Evolutionary conservation across 2,329 filamentous ascomycete species (phyloP), one percentile per base, ranked within the genome.

Genomic region (Curvularia verruculosa): DNA sequence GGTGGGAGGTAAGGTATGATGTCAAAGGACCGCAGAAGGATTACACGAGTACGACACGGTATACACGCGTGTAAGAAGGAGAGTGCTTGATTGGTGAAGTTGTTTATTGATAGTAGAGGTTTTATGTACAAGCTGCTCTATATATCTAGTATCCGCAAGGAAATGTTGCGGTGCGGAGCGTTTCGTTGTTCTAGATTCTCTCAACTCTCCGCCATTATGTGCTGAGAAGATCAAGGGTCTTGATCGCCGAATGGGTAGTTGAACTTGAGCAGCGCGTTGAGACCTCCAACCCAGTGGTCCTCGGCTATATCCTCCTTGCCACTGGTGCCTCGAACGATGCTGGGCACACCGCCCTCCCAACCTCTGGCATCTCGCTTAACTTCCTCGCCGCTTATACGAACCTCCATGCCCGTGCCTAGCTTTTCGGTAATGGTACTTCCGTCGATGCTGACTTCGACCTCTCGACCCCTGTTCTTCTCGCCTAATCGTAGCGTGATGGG

Each of bases 251-350:
- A 98, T 0, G 94, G 93, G 78, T 96, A 91, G 75, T 99, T 99
- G 75, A 98, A 99, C 80, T 99, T 99, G 66, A 99, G 79, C 70
- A 98, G 75, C 9, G 92, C 91, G 72, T 96, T 99, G 71, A 99
- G 78, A 0, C 95, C 94, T 1, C 94, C 94, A 2, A 99, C 94
- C 95, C 95, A 99, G 18, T 94, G 92, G 75, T 98, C 94, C 69
- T 97, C 92, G 23, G 82, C 81, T 66, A 83, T 80, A 66, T 70
- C 70, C 18, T 73, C 74, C 31, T 58, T 56, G 1, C 75, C 71
- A 10, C 59, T 64, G 0, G 77, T 76, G 45, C 83, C 84, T 44
- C 92, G 83, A 70, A 97, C 95, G 29, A 98, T 90, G 73, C 92
- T 96, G 2, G 95, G 95, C 13, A 98, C 93, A 10, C 94, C 94